phyloP scores from a whole-genome alignment of 176 grass and related monocot species.

The Canna indica region DNA sequence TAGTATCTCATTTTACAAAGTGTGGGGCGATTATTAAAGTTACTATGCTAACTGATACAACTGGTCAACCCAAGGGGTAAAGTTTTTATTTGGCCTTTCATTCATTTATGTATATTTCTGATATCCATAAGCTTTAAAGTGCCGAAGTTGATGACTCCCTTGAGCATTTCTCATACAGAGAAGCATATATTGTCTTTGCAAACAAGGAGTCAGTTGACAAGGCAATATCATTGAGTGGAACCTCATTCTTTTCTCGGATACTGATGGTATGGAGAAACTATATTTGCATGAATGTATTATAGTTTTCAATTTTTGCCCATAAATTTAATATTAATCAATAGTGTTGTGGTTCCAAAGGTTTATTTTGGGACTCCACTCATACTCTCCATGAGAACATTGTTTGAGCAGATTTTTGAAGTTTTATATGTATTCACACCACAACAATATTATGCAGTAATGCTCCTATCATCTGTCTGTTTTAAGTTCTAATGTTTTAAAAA shows the following conservation, averaged over 20 bases:
- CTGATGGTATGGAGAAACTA: conserved; percentile 42
- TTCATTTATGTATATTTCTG: background rate
- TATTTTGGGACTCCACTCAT: no score
- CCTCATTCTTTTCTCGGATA: conserved; percentile 65
- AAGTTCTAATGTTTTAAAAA: background rate
- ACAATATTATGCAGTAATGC: no score
- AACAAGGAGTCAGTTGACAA: conserved; percentile 60
- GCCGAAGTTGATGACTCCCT: conserved; percentile 10
- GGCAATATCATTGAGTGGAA: conserved; percentile 58
- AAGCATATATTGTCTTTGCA: conserved; percentile 57
- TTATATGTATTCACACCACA: no score
- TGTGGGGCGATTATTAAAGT: conserved; percentile 59
- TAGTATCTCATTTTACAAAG: conserved; percentile 57
- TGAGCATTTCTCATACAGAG: conserved; percentile 30
- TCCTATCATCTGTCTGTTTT: background rate
- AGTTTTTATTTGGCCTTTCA: background rate
- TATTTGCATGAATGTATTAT: background rate
- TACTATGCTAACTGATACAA: conserved; percentile 56
- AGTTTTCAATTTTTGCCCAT: background rate
- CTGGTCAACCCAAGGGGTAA: conserved; percentile 81
- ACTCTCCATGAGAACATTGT: background rate
- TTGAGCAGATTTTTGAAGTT: background rate
- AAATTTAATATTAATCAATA: background rate
- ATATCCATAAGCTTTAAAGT: background rate
- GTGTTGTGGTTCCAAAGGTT: no score